Conservation (phyloP, 805 yeast species). For the Saccharomycodes ludwigii region DNA sequence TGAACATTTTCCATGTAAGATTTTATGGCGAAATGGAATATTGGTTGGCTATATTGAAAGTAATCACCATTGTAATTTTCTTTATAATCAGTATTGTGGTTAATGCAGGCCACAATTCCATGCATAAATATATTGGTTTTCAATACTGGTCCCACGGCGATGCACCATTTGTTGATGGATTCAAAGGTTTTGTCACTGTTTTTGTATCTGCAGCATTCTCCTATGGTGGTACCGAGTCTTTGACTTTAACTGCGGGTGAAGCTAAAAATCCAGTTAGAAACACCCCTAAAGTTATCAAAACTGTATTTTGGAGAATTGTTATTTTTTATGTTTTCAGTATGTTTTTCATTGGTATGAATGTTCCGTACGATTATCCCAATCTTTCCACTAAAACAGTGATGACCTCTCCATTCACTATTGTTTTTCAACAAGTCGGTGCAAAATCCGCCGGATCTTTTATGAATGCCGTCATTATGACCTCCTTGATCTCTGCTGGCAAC, state of each 20-base stretch:
- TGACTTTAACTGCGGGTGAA: slow-evolving; percentile 44
- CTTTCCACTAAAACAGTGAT: slow-evolving; percentile 19
- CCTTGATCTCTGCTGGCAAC: slow-evolving; percentile 43
- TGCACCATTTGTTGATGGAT: slow-evolving; percentile 40
- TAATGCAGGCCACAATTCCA: slow-evolving; percentile 45
- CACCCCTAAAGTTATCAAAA: slow-evolving; percentile 46
- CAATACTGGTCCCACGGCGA: slow-evolving; percentile 43
- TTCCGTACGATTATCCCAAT: slow-evolving; percentile 45
- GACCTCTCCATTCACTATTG: slow-evolving; percentile 35
- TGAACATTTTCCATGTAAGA: slow-evolving; percentile 38
- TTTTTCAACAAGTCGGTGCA: slow-evolving; percentile 41
- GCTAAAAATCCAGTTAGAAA: slow-evolving; percentile 43
- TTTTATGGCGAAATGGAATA: slow-evolving; percentile 56
- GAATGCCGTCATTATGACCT: slow-evolving; percentile 45
- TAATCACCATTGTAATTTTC: slow-evolving; percentile 43
- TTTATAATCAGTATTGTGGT: slow-evolving; percentile 44
- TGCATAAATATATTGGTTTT: slow-evolving; percentile 42
- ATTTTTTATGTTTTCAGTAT: slow-evolving; percentile 43
- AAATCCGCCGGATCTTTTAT: slow-evolving; percentile 35
- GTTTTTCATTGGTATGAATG: slow-evolving; percentile 46
- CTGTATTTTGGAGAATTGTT: slow-evolving; percentile 46
- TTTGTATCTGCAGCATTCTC: slow-evolving; percentile 43
- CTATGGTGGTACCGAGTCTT: slow-evolving; percentile 37
- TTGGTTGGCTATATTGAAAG: slow-evolving; percentile 43
- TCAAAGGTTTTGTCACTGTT: slow-evolving; percentile 37